Evolutionary conservation across 2,329 filamentous ascomycete species (phyloP), one percentile per base, ranked within the genome.

Genomic region (Aspergillus sp.): DNA sequence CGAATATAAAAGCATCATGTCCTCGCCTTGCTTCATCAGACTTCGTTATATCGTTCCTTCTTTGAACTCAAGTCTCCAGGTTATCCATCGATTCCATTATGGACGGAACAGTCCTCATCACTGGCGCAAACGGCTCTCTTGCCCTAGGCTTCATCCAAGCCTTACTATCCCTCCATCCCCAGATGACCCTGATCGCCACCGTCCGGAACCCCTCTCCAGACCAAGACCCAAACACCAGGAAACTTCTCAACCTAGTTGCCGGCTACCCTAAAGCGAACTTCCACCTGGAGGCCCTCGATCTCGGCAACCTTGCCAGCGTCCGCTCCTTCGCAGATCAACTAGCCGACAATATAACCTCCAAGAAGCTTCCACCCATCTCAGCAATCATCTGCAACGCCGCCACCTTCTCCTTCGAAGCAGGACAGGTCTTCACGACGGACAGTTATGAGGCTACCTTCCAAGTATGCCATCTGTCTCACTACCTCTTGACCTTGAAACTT

Each of bases 331-430:
- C 76, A 8, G 64, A 65, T 1, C 62, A 56, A 1, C 7, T 69
- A 6, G 15, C 70, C 2, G 32, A 62, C 0, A 70, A 72, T 32
- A 66, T 80, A 8, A n/a, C 57, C 1, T 57, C 66, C 4, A 64
- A 66, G 21, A 68, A 68, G 32, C 59, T 76, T 2, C 74, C 75
- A 0, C 73, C 65, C 2, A 66, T 80, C 23, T 61, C 61, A 15
- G 68, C 70, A n/a, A 74, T 81, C 19, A 63, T 80, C 23, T 78
- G 75, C 62, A 80, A 80, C 60, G 78, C 78, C 7, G 75, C 73
- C 59, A 72, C 75, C 47, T 77, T 75, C 72, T 78, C 77, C 27
- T 63, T 80, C 10, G 62, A 68, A 19, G 54, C 56, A 5, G 70
- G 70, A 8, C 62, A 71, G 2, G 71, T 77, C 57, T 63, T 73